These are phyloP conservation scores for Penicillium bovifimosum DNA, from an alignment of 495 filamentous ascomycete species.

Conservation along the genomic window DNA sequence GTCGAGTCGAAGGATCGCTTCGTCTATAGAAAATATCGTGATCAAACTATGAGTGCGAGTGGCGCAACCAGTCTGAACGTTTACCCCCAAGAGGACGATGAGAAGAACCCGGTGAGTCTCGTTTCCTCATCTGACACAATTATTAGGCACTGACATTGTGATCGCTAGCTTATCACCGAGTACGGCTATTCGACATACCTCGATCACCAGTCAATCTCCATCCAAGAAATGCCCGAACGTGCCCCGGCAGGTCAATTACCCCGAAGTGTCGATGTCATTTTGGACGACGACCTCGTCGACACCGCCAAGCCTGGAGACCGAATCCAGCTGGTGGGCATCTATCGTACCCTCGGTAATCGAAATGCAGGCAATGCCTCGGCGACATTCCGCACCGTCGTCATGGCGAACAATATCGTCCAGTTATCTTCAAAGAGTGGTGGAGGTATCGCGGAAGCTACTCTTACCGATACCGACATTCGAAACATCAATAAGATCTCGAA, in stretches of 20 bases:
- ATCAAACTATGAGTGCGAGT: slow-evolving; percentile 94
- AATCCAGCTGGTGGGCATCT: slow-evolving; percentile 93
- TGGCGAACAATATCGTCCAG: slow-evolving; percentile 93
- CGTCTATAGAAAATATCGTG: slow-evolving; percentile 77
- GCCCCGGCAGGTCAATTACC: slow-evolving; percentile 95
- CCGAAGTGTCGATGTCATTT: slow-evolving; percentile 92
- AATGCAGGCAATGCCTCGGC: slow-evolving; percentile 82
- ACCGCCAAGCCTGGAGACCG: slow-evolving; percentile 91
- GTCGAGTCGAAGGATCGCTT: slow-evolving; percentile 81
- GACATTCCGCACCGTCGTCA: slow-evolving; percentile 85
- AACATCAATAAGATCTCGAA: slow-evolving; percentile 98
- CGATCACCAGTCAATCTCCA: slow-evolving; percentile 96
- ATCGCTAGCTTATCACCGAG: slow-evolving; percentile 69
- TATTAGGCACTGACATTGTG: slow-evolving; percentile 6
- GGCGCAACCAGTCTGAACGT: slow-evolving; percentile 80
- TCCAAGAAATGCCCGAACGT: slow-evolving; percentile 99
- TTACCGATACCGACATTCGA: slow-evolving; percentile 96
- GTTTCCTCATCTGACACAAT: background rate
- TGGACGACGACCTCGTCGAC: slow-evolving; percentile 96
- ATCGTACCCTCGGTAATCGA: slow-evolving; percentile 86
- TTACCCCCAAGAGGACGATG: slow-evolving; percentile 92
- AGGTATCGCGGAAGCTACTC: slow-evolving; percentile 83
- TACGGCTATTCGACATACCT: slow-evolving; percentile 94
- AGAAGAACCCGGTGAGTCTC: slow-evolving; percentile 56
- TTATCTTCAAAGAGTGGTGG: slow-evolving; percentile 95